Evolutionary conservation across 208 protist genomes (phyloP).

Genomic region (Crithidia expoeki): DNA sequence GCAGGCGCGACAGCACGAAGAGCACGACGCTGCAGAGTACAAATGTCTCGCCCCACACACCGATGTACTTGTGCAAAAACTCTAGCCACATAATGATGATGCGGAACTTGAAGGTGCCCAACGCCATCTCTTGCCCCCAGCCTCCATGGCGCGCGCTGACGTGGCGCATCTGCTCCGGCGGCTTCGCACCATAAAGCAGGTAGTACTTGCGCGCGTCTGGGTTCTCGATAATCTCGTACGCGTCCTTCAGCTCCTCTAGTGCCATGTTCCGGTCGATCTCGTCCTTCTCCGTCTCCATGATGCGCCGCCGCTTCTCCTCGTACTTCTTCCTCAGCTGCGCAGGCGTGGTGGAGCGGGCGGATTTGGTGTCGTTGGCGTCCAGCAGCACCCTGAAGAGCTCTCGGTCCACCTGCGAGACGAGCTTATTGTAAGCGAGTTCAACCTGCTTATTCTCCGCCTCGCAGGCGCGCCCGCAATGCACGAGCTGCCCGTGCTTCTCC

Average conservation of each 20-base stretch:
- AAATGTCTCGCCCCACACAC: constrained; percentile 74
- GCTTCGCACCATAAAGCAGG: constrained; percentile 86
- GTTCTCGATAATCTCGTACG: constrained; percentile 86
- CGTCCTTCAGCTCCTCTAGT: constrained; percentile 84
- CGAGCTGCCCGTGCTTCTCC: constrained; percentile 73
- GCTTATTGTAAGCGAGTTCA: constrained; percentile 78
- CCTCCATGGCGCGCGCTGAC: constrained; percentile 77
- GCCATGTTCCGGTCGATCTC: constrained; percentile 82
- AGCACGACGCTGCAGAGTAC: constrained; percentile 59
- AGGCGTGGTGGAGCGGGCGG: constrained; percentile 47
- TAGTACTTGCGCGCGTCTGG: constrained; percentile 89
- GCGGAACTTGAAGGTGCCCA: constrained; percentile 84
- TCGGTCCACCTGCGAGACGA: constrained; percentile 83
- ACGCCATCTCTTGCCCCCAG: constrained; percentile 83
- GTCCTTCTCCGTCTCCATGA: constrained; percentile 65
- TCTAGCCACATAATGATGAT: constrained; percentile 86
- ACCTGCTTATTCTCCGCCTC: constrained; percentile 81
- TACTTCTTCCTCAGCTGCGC: constrained; percentile 72
- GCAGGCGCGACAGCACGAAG: constrained; percentile 69
- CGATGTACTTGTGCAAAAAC: constrained; percentile 72
- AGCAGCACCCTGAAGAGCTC: constrained; percentile 85
- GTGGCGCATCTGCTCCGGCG: constrained; percentile 86
- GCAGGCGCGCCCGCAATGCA: constrained; percentile 77
- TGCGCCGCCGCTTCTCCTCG: constrained; percentile 69
- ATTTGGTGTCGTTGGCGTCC: constrained; percentile 80